Base-by-base conservation (phyloP, 768 basidiomycete species). In the Boletus eberwhitei region DNA sequence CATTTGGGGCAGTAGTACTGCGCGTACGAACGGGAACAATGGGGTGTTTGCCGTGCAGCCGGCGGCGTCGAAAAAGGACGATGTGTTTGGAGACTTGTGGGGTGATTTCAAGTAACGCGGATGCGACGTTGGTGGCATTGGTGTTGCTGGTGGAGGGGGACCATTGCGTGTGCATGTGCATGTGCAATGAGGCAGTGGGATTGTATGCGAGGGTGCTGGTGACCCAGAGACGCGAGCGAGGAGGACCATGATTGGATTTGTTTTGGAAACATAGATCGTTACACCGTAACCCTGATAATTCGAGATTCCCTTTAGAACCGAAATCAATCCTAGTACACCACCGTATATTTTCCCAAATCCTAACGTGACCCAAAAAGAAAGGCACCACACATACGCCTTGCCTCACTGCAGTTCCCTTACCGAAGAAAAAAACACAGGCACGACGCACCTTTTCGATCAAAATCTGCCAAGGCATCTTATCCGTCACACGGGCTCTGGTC, bases 41-140 rank as follows among this genome's bases (percentile, higher is more conserved):
- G 71, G 67, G 50, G 58, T 74, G 57, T 63, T 64, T 47, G 64
- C 57, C 24, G 56, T 69, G 29, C 65, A 69, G 48, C 57, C 74
- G 1, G 21, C 65, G 1, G 66, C 65, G 46, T 66, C 72, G 55
- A 86, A 87, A 75, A 87, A 81, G 71, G 90, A 90, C 57, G 90
- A 93, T 62, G 84, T 75, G 8, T 92, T 92, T 64, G 88, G 87
- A 8, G 88, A 92, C 70, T 69, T 93, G 46, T 92, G 90, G 90
- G 88, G 88, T 46, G 82, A 85, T 37, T 89, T 89, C 70, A 90
- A 90, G 76, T 91, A 50, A 19, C 3, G 38, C 13, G 37, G 16
- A 22, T 16, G 7, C 3, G 46, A 36, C 3, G 11, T 47, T 1
- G 8, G 9, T 44, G 29, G 26, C 8, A 17, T 16, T 42, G 24